Percentiles rank a stretch among this genome's conserved stretches.
Conservation (phyloP, 1,284 basidiomycete genomes). For the Farysia itapuensis region DNA sequence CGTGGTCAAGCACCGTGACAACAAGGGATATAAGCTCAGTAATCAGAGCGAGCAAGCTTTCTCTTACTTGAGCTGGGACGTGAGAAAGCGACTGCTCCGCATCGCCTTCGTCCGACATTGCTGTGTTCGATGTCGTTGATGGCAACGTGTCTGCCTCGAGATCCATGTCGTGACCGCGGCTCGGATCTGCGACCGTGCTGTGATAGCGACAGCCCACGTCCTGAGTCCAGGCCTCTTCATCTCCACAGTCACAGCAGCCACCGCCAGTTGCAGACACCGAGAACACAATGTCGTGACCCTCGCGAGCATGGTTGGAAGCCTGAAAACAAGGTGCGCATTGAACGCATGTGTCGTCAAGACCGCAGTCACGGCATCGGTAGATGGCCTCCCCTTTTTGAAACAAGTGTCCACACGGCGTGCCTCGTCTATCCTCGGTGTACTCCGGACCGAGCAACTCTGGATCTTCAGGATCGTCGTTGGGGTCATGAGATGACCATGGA, state of each 20-base stretch:
- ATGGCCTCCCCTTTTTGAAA: constrained; percentile 60
- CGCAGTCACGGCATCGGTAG: constrained; percentile 59
- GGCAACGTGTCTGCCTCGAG: constrained; percentile 14
- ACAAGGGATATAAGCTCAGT: constrained; percentile 79
- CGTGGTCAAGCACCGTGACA: constrained; percentile 79
- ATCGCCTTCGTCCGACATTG: constrained; percentile 6
- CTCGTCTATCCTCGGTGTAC: constrained; percentile 50
- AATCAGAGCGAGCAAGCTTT: constrained; percentile 73
- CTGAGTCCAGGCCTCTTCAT: constrained; percentile 56
- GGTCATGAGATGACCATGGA: constrained; percentile 23
- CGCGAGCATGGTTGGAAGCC: constrained; percentile 45
- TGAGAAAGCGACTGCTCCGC: constrained; percentile 17
- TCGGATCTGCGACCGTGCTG: constrained; percentile 5
- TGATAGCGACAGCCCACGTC: constrained; percentile 55
- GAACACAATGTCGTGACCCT: constrained; percentile 57
- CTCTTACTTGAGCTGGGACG: constrained; percentile 65
- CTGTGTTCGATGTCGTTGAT: too few species aligned
- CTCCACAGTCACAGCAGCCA: constrained; percentile 59
- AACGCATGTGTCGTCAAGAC: constrained; percentile 57
- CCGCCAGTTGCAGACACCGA: constrained; percentile 50
- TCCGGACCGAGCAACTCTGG: constrained; percentile 41
- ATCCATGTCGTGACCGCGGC: constrained; percentile 15
- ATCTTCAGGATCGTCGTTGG: constrained; percentile 21
- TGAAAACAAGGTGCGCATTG: constrained; percentile 57
- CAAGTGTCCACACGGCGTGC: constrained; percentile 59